phyloP scores from a whole-genome alignment of 2,329 filamentous ascomycete genomes.

The Alternaria conjuncta region DNA sequence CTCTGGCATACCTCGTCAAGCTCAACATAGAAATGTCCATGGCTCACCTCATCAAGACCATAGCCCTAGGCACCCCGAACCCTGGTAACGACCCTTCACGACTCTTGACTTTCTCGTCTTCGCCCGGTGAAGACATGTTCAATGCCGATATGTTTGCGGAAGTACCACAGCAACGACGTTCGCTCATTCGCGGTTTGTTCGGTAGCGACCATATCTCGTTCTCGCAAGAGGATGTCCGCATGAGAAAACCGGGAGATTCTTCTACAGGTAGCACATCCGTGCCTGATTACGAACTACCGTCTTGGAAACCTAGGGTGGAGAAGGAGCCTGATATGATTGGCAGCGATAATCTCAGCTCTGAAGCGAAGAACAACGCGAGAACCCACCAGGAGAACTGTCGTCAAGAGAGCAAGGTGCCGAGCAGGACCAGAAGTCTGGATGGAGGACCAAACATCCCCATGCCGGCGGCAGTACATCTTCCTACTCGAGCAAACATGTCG shows the following conservation, averaged over 20 bases:
- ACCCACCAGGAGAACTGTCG: neutral
- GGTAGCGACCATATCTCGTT: neutral
- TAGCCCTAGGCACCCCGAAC: slow-evolving; percentile 19
- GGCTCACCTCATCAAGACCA: slow-evolving; percentile 50
- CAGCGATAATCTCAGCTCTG: neutral
- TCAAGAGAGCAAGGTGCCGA: neutral
- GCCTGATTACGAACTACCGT: neutral
- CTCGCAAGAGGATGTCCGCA: neutral
- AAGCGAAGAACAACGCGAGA: neutral
- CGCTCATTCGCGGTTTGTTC: slow-evolving; percentile 16
- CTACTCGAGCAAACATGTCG: neutral
- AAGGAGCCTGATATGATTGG: neutral
- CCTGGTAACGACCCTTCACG: neutral
- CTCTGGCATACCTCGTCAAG: slow-evolving; percentile 56
- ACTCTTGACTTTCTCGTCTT: neutral
- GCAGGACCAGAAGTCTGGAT: neutral
- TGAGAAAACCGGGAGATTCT: slow-evolving; percentile 12
- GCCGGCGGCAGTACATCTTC: neutral
- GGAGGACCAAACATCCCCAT: neutral
- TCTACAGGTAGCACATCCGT: slow-evolving; percentile 8
- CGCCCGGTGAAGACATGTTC: neutral
- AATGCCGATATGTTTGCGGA: slow-evolving; percentile 4
- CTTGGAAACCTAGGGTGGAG: neutral
- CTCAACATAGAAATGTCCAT: slow-evolving; percentile 48
- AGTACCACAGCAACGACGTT: slow-evolving; percentile 6